Percentiles rank a stretch among this genome's conserved stretches.
phyloP scores from a whole-genome alignment of 1,284 basidiomycete genomes.

The Anthracocystis setariae region DNA sequence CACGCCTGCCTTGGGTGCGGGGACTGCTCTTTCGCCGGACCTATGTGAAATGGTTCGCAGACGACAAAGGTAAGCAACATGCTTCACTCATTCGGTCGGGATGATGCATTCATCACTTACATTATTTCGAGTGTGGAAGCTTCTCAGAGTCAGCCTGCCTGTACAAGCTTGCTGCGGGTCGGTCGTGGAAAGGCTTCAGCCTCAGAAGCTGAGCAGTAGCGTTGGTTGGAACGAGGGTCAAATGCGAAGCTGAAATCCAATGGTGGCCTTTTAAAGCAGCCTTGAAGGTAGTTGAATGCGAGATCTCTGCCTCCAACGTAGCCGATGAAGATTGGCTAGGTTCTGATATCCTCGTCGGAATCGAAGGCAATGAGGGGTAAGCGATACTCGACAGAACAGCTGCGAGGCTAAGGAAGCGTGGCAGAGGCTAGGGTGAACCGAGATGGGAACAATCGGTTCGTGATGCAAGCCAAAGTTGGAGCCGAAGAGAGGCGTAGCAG shows the following conservation, averaged over 20 bases:
- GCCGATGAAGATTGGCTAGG: too few relatives aligned
- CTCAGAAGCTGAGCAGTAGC: too few relatives aligned
- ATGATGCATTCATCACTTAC: conserved; percentile 7
- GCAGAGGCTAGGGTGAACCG: neutral
- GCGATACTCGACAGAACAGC: neutral
- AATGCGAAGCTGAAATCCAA: too few relatives aligned
- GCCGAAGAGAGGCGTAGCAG: neutral
- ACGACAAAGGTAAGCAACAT: neutral
- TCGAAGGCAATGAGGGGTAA: neutral
- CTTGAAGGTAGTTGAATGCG: too few relatives aligned
- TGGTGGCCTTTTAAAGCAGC: too few relatives aligned
- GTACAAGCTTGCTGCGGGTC: too few relatives aligned
- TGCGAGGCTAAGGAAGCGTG: neutral
- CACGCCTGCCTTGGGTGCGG: conserved; percentile 45
- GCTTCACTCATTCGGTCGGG: neutral
- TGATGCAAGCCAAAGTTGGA: neutral
- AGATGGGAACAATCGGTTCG: neutral
- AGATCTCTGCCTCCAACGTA: too few relatives aligned
- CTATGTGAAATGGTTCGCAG: conserved; percentile 1
- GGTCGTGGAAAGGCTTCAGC: too few relatives aligned
- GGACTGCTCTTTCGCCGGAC: conserved; percentile 26
- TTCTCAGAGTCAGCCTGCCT: too few relatives aligned
- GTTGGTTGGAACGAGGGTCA: too few relatives aligned
- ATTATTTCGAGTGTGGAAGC: neutral
- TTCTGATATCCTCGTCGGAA: neutral